Conservation (phyloP, 441 rosid species). For the Adansonia gregorii region DNA sequence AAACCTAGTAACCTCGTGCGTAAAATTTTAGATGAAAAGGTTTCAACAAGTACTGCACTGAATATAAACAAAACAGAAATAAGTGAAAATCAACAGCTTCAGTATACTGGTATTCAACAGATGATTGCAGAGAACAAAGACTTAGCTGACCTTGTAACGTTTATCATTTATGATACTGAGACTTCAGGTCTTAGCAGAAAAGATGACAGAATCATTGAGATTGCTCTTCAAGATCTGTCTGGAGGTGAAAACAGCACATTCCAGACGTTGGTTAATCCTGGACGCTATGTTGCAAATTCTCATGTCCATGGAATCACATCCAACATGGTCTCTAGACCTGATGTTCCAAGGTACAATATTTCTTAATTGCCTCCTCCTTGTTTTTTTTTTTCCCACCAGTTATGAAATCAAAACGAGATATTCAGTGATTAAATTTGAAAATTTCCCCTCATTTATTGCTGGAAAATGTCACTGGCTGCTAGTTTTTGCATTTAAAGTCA, state of each 20-base stretch:
- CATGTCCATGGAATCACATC: slow-evolving; percentile 66
- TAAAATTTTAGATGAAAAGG: slow-evolving; percentile 46
- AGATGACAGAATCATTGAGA: slow-evolving; percentile 67
- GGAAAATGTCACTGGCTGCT: not conserved
- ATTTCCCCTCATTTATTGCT: not conserved
- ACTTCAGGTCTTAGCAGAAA: slow-evolving; percentile 71
- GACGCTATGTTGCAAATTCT: slow-evolving; percentile 52
- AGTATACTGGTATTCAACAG: slow-evolving; percentile 48
- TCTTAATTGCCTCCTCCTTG: not conserved
- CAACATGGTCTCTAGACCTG: slow-evolving; percentile 68
- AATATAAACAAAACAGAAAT: slow-evolving; percentile 28
- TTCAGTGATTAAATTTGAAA: not conserved
- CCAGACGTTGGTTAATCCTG: slow-evolving; percentile 80
- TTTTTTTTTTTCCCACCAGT: slow-evolving; percentile 5
- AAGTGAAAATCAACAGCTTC: slow-evolving; percentile 43
- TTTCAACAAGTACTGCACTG: slow-evolving; percentile 47
- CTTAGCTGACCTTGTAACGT: slow-evolving; percentile 56
- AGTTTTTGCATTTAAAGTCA: not conserved
- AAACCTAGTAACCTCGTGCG: slow-evolving; percentile 40
- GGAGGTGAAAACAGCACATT: slow-evolving; percentile 91
- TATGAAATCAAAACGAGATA: slow-evolving; percentile 1
- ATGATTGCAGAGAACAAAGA: slow-evolving; percentile 56
- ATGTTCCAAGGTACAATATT: slow-evolving; percentile 73
- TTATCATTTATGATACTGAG: slow-evolving; percentile 71
- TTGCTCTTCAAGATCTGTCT: slow-evolving; percentile 75